These are phyloP conservation scores for Geotrichum fermentans DNA, from an alignment of 1,139 yeast species.

Conservation along the genomic window DNA sequence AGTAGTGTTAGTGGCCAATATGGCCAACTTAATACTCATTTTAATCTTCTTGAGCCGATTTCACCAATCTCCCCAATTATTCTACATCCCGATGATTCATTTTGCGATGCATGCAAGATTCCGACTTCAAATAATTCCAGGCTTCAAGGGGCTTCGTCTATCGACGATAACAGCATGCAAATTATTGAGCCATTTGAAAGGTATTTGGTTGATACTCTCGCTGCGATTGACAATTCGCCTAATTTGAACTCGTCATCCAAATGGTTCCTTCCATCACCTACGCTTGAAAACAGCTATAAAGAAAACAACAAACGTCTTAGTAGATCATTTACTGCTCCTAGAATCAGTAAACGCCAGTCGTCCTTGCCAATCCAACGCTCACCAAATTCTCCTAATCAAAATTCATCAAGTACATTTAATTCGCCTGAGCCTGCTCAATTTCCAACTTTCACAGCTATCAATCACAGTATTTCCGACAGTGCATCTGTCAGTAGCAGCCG, in stretches of 20 bases:
- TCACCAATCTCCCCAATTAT: slow-evolving; percentile 15
- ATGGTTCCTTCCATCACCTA: slow-evolving; percentile 13
- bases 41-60: slow-evolving; percentile 11
- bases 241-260: slow-evolving; percentile 1
- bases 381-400: background rate
- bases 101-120: background rate
- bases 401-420: background rate
- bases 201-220: slow-evolving; percentile 5
- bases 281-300: background rate
- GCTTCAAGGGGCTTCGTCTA: too few relatives aligned
- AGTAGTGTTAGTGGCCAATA: slow-evolving; percentile 1
- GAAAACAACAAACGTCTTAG: slow-evolving; percentile 1
- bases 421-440: slow-evolving; percentile 1
- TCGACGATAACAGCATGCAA: background rate
- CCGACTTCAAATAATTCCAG: too few relatives aligned
- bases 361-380: slow-evolving; percentile 3
- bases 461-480: background rate
- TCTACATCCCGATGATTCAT: background rate
- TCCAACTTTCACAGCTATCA: background rate
- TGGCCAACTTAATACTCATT: background rate
- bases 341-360: slow-evolving; percentile 4
- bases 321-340: background rate
- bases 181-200: slow-evolving; percentile 1
- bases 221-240: slow-evolving; percentile 4
- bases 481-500: slow-evolving; percentile 4